These are phyloP conservation scores for Kurtzmaniella quercitrusa DNA, from an alignment of 1,139 yeast genomes.

Conservation along the genomic window DNA sequence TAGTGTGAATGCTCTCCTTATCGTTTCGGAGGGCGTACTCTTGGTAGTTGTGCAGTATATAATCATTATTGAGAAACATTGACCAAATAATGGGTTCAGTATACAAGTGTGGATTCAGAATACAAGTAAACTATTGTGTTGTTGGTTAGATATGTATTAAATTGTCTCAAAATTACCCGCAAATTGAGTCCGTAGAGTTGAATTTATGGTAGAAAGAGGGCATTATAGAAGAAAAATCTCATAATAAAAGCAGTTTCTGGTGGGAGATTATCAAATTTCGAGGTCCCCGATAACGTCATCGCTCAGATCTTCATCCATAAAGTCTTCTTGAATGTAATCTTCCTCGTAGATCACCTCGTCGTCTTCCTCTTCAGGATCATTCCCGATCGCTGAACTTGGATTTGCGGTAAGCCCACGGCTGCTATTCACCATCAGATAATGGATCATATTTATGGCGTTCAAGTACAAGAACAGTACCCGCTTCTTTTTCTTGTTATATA, in stretches of 20 bases:
- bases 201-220: neutral
- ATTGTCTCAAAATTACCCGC: neutral
- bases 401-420: constrained; percentile 11
- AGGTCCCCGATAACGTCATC: constrained; percentile 34
- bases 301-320: constrained; percentile 20
- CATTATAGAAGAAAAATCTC: neutral
- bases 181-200: neutral
- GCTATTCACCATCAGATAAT: constrained; percentile 32
- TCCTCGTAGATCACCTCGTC: constrained; percentile 16
- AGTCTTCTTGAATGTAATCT: constrained; percentile 18
- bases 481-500: constrained; percentile 85
- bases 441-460: constrained; percentile 41
- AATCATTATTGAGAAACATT: no score
- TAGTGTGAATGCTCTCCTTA: no score
- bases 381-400: constrained; percentile 16
- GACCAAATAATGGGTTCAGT: no score
- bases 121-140: no score
- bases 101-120: no score
- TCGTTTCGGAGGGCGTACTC: no score
- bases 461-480: constrained; percentile 81
- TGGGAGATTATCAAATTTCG: constrained; percentile 18
- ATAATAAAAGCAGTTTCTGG: constrained; percentile 1
- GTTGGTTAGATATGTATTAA: neutral
- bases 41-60: no score
- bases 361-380: constrained; percentile 18